These are phyloP conservation scores for Protomyces lactucae-debilis DNA, from an alignment of 1,139 yeast species.

Conservation along the genomic window DNA sequence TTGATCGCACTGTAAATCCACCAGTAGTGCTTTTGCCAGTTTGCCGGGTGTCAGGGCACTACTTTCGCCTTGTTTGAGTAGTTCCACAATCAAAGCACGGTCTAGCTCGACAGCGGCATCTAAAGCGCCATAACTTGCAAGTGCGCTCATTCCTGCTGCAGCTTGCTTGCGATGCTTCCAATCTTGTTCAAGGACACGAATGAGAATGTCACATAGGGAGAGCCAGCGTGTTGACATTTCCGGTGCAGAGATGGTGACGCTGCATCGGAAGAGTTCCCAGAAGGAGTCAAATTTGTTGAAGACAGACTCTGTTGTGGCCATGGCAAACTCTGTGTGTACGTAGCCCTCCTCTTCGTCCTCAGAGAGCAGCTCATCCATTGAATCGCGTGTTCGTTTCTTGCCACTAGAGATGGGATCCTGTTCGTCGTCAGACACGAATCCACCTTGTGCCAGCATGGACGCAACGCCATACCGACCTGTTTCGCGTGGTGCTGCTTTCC, in stretches of 20 bases:
- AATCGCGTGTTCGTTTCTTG: not conserved
- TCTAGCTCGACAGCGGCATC: not conserved
- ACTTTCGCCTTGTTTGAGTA: not conserved
- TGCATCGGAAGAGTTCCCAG: conserved; percentile 9
- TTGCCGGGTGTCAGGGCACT: not conserved
- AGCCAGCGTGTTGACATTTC: not conserved
- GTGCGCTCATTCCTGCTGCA: not conserved
- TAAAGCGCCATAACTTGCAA: not conserved
- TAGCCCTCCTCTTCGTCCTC: not conserved
- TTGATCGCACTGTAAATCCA: not conserved
- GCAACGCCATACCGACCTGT: not conserved
- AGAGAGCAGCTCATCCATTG: not conserved
- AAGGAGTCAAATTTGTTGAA: not conserved
- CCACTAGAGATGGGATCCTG: not conserved
- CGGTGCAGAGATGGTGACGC: not conserved
- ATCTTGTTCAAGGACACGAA: not conserved
- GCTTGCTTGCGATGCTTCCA: not conserved
- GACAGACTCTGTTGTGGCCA: conserved; percentile 13
- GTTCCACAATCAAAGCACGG: not conserved
- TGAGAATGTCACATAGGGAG: not conserved
- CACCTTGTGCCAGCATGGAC: not conserved
- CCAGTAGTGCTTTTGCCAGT: not conserved
- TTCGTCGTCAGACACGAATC: not conserved
- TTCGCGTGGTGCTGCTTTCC: not conserved
- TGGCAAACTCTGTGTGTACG: not conserved